Percentiles rank a stretch among this genome's conserved stretches.
Evolutionary conservation across 2,329 filamentous ascomycete species (phyloP).

Genomic region (Pleurostoma richardsiae): DNA sequence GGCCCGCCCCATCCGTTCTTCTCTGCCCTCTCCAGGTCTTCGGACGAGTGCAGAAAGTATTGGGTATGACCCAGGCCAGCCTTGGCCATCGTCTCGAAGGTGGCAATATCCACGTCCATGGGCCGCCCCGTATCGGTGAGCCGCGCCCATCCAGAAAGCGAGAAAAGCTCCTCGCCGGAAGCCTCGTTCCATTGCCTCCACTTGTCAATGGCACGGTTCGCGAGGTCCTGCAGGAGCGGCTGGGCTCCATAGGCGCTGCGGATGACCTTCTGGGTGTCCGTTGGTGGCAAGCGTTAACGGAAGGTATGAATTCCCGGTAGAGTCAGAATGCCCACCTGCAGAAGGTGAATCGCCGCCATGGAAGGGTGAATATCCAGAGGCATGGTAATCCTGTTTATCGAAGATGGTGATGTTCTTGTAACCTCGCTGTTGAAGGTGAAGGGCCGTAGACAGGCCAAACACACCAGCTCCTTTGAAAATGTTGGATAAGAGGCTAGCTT

Average conservation of each 20-base stretch:
- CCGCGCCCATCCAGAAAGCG: constrained; percentile 28
- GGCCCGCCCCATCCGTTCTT: constrained; percentile 14
- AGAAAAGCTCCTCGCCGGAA: constrained; percentile 29
- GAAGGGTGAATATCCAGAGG: not conserved
- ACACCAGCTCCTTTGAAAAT: constrained; percentile 34
- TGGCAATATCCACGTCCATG: constrained; percentile 27
- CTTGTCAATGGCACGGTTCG: constrained; percentile 30
- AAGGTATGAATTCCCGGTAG: not conserved
- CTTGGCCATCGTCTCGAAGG: constrained; percentile 26
- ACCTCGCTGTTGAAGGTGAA: constrained; percentile 35
- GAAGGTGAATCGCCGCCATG: not conserved
- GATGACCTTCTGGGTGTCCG: constrained; percentile 10
- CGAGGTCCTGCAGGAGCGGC: constrained; percentile 39
- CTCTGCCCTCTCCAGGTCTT: constrained; percentile 16
- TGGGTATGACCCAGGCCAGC: constrained; percentile 27
- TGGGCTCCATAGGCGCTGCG: constrained; percentile 34
- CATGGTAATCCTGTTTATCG: constrained; percentile 36
- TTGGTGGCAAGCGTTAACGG: not conserved
- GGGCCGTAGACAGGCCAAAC: constrained; percentile 35
- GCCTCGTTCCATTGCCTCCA: constrained; percentile 40
- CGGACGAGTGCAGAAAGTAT: constrained; percentile 18
- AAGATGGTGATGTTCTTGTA: constrained; percentile 42
- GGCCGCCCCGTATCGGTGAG: constrained; percentile 26
- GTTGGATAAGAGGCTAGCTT: constrained; percentile 13
- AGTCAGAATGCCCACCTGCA: not conserved